Evolutionary conservation across 345 rosid genomes (phyloP), one percentile per base, ranked within the genome.

Genomic region (Acer campestre): DNA sequence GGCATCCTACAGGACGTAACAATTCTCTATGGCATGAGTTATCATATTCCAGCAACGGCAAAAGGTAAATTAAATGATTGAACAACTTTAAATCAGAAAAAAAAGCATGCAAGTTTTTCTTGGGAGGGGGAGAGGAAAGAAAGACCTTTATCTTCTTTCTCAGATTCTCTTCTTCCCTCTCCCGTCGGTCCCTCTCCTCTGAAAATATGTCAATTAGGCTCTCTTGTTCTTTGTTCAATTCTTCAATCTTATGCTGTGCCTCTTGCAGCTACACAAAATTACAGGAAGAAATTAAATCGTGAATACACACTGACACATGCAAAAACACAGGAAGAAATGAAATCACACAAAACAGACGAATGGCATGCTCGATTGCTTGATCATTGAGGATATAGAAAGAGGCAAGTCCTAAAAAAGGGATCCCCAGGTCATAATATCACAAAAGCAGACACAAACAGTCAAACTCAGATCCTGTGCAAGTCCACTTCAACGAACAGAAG

Each of bases 111-210:
- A 20, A 10, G 23, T 18, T 1, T 6, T 58, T 14, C 3, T 40
- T 40, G 22, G 49, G 49, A n/a, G 6, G 61, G 1, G 3, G 27
- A 35, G n/a, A 31, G 29, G 13, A 12, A 56, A 73, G 51, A 70
- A 65, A 56, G 20, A 95, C 97, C 98, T 92, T 88, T 27, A 88
- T 75, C 83, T 88, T 92, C 68, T 86, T 89, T 75, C 93, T 86
- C 85, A 95, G 75, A 80, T 70, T 81, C 64, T 90, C 93, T 80
- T 92, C 98, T 76, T 88, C 96, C 76, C 31, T 78, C 55, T 95
- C 93, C 35, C 98, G 81, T 5, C 91, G 84, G 38, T 85, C 89
- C 81, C 94, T 89, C 80, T 93, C 97, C 89, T 95, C 97, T 0
- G 93, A 71, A 83, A 95, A 89, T 25, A 93, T 83, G 31, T 86